Percentiles rank a stretch among this genome's conserved stretches.
These are phyloP conservation scores for Lomentospora prolificans DNA, from an alignment of 2,329 filamentous ascomycete species.

Conservation along the genomic window DNA sequence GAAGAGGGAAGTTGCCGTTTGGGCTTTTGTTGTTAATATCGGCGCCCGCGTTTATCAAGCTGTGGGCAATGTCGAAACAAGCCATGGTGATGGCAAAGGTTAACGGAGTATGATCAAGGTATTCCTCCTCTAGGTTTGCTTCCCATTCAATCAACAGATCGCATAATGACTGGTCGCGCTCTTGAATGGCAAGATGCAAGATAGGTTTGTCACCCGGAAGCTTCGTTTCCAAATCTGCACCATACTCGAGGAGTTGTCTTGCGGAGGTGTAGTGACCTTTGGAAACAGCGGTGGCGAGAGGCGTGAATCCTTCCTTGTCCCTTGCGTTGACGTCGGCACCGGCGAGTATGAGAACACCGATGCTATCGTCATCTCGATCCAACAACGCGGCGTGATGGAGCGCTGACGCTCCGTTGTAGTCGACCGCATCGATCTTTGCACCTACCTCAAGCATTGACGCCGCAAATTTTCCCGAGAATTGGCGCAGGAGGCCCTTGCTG, in stretches of 20 bases:
- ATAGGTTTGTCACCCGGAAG: slow-evolving; percentile 14
- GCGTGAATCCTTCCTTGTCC: slow-evolving; percentile 14
- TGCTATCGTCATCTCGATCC: slow-evolving; percentile 13
- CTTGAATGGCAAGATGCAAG: slow-evolving; percentile 15
- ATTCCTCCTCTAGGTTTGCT: slow-evolving; percentile 12
- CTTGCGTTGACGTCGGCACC: slow-evolving; percentile 13
- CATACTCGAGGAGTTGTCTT: slow-evolving; percentile 13
- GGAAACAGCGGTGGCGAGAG: slow-evolving; percentile 15
- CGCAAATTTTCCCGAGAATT: slow-evolving; percentile 15
- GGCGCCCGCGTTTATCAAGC: slow-evolving; percentile 15
- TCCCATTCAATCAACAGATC: slow-evolving; percentile 16
- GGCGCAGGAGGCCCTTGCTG: slow-evolving; percentile 12
- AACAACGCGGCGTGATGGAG: slow-evolving; percentile 16
- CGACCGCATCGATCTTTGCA: slow-evolving; percentile 14
- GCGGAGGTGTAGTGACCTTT: slow-evolving; percentile 10
- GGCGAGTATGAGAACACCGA: slow-evolving; percentile 14
- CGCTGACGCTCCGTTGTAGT: slow-evolving; percentile 14
- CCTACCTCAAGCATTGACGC: slow-evolving; percentile 16
- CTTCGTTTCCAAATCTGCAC: slow-evolving; percentile 15
- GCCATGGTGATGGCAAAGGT: slow-evolving; percentile 16
- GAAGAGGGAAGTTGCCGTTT: slow-evolving; percentile 15
- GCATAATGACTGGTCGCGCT: slow-evolving; percentile 12
- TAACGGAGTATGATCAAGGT: slow-evolving; percentile 15
- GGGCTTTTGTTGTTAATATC: slow-evolving; percentile 11
- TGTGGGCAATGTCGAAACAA: slow-evolving; percentile 16